Conservation (phyloP, 2,329 filamentous ascomycete species). For the Biscogniauxia marginata region DNA sequence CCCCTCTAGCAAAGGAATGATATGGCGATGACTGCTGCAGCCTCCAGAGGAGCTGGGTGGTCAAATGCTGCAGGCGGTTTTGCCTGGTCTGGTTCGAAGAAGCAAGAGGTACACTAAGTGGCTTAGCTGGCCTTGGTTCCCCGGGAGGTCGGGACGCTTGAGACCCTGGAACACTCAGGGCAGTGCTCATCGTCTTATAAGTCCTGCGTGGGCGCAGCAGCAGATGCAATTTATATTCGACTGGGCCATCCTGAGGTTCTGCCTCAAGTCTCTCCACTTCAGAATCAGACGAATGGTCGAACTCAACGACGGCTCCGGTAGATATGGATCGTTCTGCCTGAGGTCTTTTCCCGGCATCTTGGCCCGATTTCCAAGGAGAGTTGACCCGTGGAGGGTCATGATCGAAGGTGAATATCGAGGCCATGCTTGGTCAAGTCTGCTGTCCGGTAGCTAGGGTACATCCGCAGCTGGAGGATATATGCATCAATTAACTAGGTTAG, state of each 20-base stretch:
- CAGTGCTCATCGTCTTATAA: conserved; percentile 71
- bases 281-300: conserved; percentile 32
- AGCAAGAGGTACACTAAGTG: conserved; percentile 20
- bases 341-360: conserved; percentile 39
- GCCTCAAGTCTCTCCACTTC: conserved; percentile 70
- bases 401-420: conserved; percentile 95
- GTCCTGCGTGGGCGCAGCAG: conserved; percentile 74
- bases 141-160: conserved; percentile 29
- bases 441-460: neutral
- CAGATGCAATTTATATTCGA: conserved; percentile 94
- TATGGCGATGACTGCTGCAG: conserved; percentile 92
- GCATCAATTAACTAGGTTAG: too few species aligned
- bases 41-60: conserved; percentile 92
- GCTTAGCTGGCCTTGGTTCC: conserved; percentile 28
- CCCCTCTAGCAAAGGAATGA: conserved; percentile 75
- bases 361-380: conserved; percentile 79
- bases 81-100: conserved; percentile 70
- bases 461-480: too few species aligned
- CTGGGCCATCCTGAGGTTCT: conserved; percentile 91
- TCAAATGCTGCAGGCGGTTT: conserved; percentile 83
- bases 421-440: conserved; percentile 53
- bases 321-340: conserved; percentile 30
- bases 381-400: conserved; percentile 82
- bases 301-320: conserved; percentile 31
- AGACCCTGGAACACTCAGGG: conserved; percentile 30